Base-by-base conservation (phyloP, 768 basidiomycete species). In the Dictyophora rubrovolvata region DNA sequence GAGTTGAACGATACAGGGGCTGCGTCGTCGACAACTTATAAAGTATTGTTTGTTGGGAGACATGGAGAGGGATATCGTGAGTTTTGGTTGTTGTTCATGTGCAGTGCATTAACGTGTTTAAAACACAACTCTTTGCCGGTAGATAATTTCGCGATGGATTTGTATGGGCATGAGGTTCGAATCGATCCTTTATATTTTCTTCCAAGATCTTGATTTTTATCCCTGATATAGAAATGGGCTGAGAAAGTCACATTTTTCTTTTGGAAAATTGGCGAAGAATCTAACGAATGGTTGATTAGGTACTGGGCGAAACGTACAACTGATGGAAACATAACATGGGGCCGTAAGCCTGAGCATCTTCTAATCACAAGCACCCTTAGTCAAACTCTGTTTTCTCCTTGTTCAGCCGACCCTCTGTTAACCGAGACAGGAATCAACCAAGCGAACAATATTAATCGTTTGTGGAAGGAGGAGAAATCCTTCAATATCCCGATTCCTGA, bases 21-120 rank as follows among this genome's bases (percentile, higher is more conserved):
- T 1, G 67, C 69, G 1, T 54, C 64, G 0, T 71, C 69, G 1
- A 73, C 72, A 21, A 69, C 69, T 12, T 84, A 83, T 71, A 89
- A 88, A 64, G 72, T 86, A 11, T 72, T 89, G 57, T 79, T 85
- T 60, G 68, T 89, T 1, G 79, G 78, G 1, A 74, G 88, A 63
- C 88, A 91, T 61, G 88, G 88, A 1, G 73, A 89, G 68, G 88
- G 86, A 56, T 80, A 76, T 64, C 87, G 87, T 87, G 68, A 63
- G 85, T n/a, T n/a, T n/a, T n/a, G n/a, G n/a, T n/a, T 64, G 53
- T 12, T 53, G 4, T 14, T 49, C 35, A 22, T 9, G 58, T 28
- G 54, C 14, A 14, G 36, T 7, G 14, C 14, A 8, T 37, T 14
- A 14, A 37, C 7, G 14, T 8, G 14, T 28, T 56, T 48, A 14